Percentiles rank a stretch among this genome's conserved stretches.
These are phyloP conservation scores for Geotrichum reessii DNA, from an alignment of 1,139 yeast genomes.

Conservation along the genomic window DNA sequence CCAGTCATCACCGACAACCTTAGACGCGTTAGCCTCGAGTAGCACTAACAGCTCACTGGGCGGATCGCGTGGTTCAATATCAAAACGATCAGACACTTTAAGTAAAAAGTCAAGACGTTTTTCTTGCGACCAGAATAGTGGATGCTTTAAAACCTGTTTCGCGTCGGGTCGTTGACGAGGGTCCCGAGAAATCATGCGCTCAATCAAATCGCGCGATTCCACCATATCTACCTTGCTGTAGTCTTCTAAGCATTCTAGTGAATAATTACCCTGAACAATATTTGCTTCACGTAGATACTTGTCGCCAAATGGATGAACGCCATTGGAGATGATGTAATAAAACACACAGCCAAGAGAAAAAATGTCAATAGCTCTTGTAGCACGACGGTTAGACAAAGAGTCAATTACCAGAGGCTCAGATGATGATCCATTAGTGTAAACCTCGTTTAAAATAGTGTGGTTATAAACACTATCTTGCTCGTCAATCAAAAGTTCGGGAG, in stretches of 20 bases:
- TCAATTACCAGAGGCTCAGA: conserved; percentile 38
- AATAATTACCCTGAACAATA: conserved; percentile 67
- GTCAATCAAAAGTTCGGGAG: conserved; percentile 69
- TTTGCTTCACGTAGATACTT: conserved; percentile 82
- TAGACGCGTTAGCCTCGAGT: conserved; percentile 52
- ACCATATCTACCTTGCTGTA: conserved; percentile 42
- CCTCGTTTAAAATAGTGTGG: conserved; percentile 2
- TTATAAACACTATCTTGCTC: conserved; percentile 16
- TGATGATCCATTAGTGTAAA: conserved; percentile 19
- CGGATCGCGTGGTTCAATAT: conserved; percentile 80
- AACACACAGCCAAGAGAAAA: conserved; percentile 94
- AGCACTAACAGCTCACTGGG: conserved; percentile 59
- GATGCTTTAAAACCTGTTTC: conserved; percentile 63
- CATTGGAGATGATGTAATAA: conserved; percentile 75
- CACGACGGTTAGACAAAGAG: conserved; percentile 47
- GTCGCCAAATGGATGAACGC: conserved; percentile 94
- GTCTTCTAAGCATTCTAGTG: conserved; percentile 44
- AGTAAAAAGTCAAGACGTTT: conserved; percentile 76
- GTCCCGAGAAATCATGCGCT: conserved; percentile 62
- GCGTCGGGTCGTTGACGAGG: conserved; percentile 77
- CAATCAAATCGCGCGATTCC: conserved; percentile 69
- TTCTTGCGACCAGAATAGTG: conserved; percentile 76
- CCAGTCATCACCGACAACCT: conserved; percentile 70
- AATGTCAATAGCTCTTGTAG: conserved; percentile 88
- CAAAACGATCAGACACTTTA: conserved; percentile 86